Conservation (phyloP, 2,329 filamentous ascomycete species). For the Magnaporthiopsis poae region DNA sequence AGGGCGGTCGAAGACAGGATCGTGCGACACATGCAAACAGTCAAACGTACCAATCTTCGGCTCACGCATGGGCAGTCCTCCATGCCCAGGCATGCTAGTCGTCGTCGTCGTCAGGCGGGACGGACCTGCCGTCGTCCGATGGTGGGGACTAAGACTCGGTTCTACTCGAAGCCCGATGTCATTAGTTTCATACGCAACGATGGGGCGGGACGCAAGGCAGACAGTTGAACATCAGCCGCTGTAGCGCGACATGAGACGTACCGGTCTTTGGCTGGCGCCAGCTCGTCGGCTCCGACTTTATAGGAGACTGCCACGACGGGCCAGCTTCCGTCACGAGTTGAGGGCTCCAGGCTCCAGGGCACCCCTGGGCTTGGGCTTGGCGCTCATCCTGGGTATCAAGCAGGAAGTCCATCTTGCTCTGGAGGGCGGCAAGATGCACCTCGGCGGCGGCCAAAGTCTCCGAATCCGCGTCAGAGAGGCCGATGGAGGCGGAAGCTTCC, state of each 20-base stretch:
- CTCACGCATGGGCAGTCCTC: not conserved
- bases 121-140: not conserved
- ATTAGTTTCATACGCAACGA: not conserved
- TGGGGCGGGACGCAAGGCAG: too few species aligned
- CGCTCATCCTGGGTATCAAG: not conserved
- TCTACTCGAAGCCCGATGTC: not conserved
- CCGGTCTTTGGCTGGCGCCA: not conserved
- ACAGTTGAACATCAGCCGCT: not conserved
- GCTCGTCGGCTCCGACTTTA: not conserved
- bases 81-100: not conserved
- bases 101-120: not conserved
- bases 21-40: not conserved
- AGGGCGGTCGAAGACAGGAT: not conserved
- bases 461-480: conserved; percentile 17
- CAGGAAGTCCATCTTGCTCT: conserved; percentile 1
- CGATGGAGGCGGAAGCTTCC: conserved; percentile 11
- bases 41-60: not conserved
- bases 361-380: not conserved
- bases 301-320: not conserved
- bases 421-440: conserved; percentile 7
- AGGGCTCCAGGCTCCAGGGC: not conserved
- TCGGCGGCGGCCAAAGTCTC: conserved; percentile 9
- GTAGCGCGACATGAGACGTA: not conserved
- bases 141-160: not conserved
- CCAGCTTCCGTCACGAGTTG: not conserved